These are phyloP conservation scores for Acorus gramineus DNA, from an alignment of 106 monocot species.

Conservation along the genomic window DNA sequence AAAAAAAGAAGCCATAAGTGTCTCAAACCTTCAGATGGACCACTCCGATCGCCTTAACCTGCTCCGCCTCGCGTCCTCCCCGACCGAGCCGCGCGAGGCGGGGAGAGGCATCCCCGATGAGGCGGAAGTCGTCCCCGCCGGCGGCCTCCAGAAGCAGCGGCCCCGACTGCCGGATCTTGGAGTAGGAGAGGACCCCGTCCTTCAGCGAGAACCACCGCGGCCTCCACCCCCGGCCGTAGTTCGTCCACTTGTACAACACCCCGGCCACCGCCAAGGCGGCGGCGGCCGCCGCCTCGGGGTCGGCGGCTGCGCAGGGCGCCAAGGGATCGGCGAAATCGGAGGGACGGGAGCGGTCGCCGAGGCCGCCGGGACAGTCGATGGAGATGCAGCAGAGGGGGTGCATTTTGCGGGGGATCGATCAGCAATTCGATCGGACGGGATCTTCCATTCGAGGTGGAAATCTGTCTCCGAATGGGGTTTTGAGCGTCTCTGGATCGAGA, in stretches of 20 bases:
- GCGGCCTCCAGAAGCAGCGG: neutral
- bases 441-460: too few relatives aligned
- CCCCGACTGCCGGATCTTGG: constrained; percentile 25
- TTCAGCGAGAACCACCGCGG: constrained; percentile 39
- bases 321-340: neutral
- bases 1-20: too few relatives aligned
- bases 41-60: constrained; percentile 20
- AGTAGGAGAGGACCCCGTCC: constrained; percentile 49
- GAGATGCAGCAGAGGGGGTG: constrained; percentile 39
- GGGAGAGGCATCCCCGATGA: constrained; percentile 37
- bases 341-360: constrained; percentile 4
- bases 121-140: constrained; percentile 8
- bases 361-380: constrained; percentile 17
- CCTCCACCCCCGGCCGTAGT: constrained; percentile 52
- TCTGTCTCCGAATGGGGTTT: too few relatives aligned
- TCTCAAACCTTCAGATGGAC: constrained; percentile 40
- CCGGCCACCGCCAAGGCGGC: constrained; percentile 14
- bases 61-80: neutral
- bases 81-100: constrained; percentile 4
- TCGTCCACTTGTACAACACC: constrained; percentile 61
- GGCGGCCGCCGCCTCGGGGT: constrained; percentile 11
- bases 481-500: too few relatives aligned
- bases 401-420: constrained; percentile 4
- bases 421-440: too few relatives aligned
- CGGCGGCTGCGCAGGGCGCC: neutral